Base-by-base conservation (phyloP, 768 basidiomycete species). In the Russula lepida region DNA sequence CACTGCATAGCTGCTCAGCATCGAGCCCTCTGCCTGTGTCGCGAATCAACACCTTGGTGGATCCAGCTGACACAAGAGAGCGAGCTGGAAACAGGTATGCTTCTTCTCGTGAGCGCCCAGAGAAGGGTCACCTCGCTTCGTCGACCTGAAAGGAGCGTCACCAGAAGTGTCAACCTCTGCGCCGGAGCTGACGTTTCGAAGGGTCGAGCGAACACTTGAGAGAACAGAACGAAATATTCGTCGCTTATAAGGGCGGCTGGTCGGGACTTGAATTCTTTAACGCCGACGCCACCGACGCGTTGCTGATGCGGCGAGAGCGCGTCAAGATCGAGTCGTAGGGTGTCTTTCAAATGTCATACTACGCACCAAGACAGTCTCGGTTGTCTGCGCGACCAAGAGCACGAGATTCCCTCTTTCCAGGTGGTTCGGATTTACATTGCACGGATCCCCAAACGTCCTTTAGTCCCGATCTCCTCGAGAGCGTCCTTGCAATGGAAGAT, bases 401-500 rank as follows among this genome's bases (percentile, higher is more conserved):
- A 6, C 69, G 89, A 63, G 86, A 89, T 39, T 90, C 89, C 2
- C 75, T 90, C 9, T 91, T 90, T 70, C 73, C 82, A 1, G 78
- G 83, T n/a, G 81, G 84, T 5, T 77, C 85, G 35, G 84, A 86
- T 19, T 70, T 80, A n/a, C 82, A 87, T 65, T 77, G 83, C 1
- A 81, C 81, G 0, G 88, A 90, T 46, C 77, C 73, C 6, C 79
- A 85, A 62, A 80, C 83, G 0, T 77, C 80, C 59, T 90, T 87
- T 67, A 87, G 87, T 3, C 86, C 83, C 0, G 83, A 83, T 71
- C 75, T 91, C 19, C 79, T 78, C 55, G 89, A 89, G 72, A 89
- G 89, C 68, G 89, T 91, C 4, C 74, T 79, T 65, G 84, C 85
- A 0, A 83, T 90, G 80, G 86, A 89, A 67, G 86, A 89, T 66